A percentile compares a stretch with the other conserved stretches of the same genome.
These are phyloP conservation scores for Trichosporon sp. DNA, from an alignment of 1,284 basidiomycete genomes.

Conservation along the genomic window DNA sequence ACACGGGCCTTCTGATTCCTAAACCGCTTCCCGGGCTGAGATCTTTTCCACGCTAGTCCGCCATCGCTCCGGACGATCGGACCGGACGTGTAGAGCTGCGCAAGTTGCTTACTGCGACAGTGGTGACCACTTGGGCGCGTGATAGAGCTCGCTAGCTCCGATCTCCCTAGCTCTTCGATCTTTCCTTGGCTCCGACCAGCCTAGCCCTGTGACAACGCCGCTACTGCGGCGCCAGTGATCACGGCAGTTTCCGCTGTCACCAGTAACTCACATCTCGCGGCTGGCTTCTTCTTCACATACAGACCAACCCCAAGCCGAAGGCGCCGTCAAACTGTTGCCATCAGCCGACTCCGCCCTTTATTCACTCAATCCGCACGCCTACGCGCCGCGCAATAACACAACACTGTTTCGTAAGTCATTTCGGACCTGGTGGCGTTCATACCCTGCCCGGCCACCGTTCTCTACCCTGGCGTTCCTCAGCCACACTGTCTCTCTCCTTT, in stretches of 20 bases:
- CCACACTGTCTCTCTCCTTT: slow-evolving; percentile 5
- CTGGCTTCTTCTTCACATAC: neutral
- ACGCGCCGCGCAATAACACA: neutral
- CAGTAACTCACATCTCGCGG: neutral
- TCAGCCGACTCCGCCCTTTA: neutral
- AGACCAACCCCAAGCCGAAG: neutral
- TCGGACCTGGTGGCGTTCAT: slow-evolving; percentile 7
- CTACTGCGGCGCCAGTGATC: neutral
- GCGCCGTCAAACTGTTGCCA: neutral
- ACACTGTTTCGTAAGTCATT: slow-evolving; percentile 11
- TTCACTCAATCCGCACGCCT: neutral
- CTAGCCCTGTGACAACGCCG: neutral
- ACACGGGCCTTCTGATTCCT: neutral
- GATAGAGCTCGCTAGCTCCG: neutral
- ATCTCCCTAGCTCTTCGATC: neutral
- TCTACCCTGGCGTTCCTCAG: slow-evolving; percentile 5
- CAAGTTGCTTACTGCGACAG: neutral
- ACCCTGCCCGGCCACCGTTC: neutral
- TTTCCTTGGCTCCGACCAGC: neutral
- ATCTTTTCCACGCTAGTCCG: neutral
- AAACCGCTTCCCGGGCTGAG: neutral
- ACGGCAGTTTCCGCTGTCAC: neutral
- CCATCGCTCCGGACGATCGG: neutral
- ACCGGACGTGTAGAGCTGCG: neutral
- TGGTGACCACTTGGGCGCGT: neutral